A percentile compares a stretch with the other conserved stretches of the same genome.
These are phyloP conservation scores for Fusarium sp. DNA, from an alignment of 2,329 filamentous ascomycete species.

Conservation along the genomic window DNA sequence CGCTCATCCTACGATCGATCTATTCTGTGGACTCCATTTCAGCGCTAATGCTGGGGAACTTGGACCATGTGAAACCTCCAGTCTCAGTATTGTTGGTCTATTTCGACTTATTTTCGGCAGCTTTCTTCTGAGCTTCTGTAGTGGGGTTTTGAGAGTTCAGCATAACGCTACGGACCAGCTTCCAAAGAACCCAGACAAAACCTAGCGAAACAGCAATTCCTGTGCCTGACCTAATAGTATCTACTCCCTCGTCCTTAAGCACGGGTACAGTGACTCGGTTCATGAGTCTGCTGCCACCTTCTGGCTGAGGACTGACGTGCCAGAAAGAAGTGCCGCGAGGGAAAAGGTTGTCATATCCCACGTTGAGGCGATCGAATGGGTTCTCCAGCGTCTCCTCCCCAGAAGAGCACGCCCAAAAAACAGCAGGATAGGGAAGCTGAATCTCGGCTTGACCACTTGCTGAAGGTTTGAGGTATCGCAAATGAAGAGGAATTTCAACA, in stretches of 20 bases:
- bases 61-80: background rate
- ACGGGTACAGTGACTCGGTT: slow-evolving; percentile 75
- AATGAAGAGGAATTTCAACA: slow-evolving; percentile 82
- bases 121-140: background rate
- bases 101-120: slow-evolving; percentile 44
- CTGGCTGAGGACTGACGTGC: slow-evolving; percentile 73
- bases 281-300: slow-evolving; percentile 58
- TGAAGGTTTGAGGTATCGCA: slow-evolving; percentile 81
- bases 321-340: slow-evolving; percentile 83
- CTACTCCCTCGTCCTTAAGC: slow-evolving; percentile 65
- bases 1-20: background rate
- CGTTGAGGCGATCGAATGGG: slow-evolving; percentile 85
- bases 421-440: slow-evolving; percentile 80
- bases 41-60: background rate
- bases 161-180: slow-evolving; percentile 56
- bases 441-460: slow-evolving; percentile 66
- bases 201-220: slow-evolving; percentile 71
- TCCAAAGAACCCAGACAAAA: slow-evolving; percentile 78
- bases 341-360: slow-evolving; percentile 91
- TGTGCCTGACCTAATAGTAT: slow-evolving; percentile 68
- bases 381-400: slow-evolving; percentile 78
- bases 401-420: slow-evolving; percentile 91
- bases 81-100: slow-evolving; percentile 11
- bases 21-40: background rate
- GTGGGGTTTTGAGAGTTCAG: slow-evolving; percentile 11